These are phyloP conservation scores for Nakazawaea holstii DNA, from an alignment of 805 yeast genomes.

Conservation along the genomic window DNA sequence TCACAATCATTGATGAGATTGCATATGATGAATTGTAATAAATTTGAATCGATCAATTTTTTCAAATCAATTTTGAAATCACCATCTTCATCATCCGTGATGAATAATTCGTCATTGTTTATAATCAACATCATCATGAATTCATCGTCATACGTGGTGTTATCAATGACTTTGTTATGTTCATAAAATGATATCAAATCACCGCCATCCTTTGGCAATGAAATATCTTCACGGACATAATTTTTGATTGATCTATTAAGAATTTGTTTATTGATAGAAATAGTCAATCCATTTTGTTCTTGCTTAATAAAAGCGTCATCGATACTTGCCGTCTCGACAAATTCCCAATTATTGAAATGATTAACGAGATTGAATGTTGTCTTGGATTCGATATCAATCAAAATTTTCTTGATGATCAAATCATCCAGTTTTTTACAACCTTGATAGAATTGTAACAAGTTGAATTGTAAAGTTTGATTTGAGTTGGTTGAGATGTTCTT, in stretches of 20 bases:
- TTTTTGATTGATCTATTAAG: constrained; percentile 42
- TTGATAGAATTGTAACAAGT: constrained; percentile 46
- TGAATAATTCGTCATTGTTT: constrained; percentile 61
- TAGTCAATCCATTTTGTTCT: constrained; percentile 38
- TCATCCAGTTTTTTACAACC: constrained; percentile 66
- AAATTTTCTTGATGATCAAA: constrained; percentile 47
- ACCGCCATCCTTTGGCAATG: constrained; percentile 19
- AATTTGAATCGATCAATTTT: constrained; percentile 48
- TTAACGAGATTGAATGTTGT: constrained; percentile 60
- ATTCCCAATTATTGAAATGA: constrained; percentile 61
- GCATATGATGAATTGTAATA: constrained; percentile 46
- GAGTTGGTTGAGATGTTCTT: constrained; percentile 33
- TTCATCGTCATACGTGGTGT: constrained; percentile 55
- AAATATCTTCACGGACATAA: constrained; percentile 23
- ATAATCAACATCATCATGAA: constrained; percentile 58
- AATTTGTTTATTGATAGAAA: constrained; percentile 44
- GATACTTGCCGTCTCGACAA: constrained; percentile 30
- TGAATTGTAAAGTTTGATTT: constrained; percentile 39
- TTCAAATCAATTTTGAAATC: constrained; percentile 42
- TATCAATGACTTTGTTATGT: constrained; percentile 13
- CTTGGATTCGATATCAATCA: constrained; percentile 53
- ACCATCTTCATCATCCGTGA: constrained; percentile 24
- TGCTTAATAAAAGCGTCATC: constrained; percentile 40
- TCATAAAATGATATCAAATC: constrained; percentile 25
- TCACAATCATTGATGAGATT: constrained; percentile 34